Percentiles rank a stretch among this genome's conserved stretches.
These are phyloP conservation scores for Acacia confusa DNA, from an alignment of 306 rosid genomes.

Conservation along the genomic window DNA sequence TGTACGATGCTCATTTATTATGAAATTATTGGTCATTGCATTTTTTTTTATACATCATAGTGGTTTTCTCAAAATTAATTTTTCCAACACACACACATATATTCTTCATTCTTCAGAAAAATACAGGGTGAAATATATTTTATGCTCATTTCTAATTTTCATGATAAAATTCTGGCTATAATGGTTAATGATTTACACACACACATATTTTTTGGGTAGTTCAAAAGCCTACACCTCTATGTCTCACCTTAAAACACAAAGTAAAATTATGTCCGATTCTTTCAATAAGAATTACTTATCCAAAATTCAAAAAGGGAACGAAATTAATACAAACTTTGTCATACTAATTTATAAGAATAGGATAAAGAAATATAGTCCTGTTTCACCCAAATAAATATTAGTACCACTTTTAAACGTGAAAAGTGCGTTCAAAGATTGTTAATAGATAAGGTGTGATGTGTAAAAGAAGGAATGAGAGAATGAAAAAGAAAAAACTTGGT, in stretches of 20 bases:
- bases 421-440: background rate
- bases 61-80: background rate
- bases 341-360: background rate
- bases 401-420: background rate
- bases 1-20: too few species aligned
- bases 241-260: background rate
- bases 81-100: background rate
- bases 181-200: background rate
- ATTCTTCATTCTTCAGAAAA: background rate
- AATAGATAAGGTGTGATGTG: background rate
- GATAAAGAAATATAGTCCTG: background rate
- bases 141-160: background rate
- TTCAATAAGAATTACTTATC: background rate
- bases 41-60: rapidly evolving
- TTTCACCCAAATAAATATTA: background rate
- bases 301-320: background rate
- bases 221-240: background rate
- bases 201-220: background rate
- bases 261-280: background rate
- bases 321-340: background rate
- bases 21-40: too few species aligned
- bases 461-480: background rate
- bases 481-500: background rate
- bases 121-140: background rate
- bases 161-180: background rate